Evolutionary conservation across 768 basidiomycete species (phyloP).

Genomic region (Suillus brevipes): DNA sequence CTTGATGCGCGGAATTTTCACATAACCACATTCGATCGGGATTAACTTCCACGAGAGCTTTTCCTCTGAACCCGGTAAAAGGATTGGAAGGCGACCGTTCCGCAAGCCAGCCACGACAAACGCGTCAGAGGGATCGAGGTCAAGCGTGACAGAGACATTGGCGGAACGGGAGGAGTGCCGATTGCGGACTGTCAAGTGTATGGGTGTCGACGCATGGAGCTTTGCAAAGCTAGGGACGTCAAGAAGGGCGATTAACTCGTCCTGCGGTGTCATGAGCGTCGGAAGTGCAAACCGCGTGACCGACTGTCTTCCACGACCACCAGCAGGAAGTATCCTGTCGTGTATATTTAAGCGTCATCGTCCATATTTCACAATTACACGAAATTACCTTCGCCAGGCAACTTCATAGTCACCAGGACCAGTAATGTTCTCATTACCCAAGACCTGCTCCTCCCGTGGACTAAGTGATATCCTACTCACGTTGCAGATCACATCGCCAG

Average conservation of each 20-base stretch:
- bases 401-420: constrained; percentile 62
- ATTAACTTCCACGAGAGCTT: constrained; percentile 65
- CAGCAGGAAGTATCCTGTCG: constrained; percentile 47
- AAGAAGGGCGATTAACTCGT: constrained; percentile 67
- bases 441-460: constrained; percentile 38
- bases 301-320: constrained; percentile 43
- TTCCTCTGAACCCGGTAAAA: constrained; percentile 76
- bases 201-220: constrained; percentile 59
- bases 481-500: constrained; percentile 66
- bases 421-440: constrained; percentile 35
- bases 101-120: constrained; percentile 83
- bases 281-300: constrained; percentile 63
- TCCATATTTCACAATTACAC: neutral
- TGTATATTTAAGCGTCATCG: neutral
- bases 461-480: constrained; percentile 53
- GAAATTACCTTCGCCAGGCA: constrained; percentile 61
- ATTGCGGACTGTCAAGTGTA: constrained; percentile 66
- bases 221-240: constrained; percentile 59
- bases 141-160: constrained; percentile 69
- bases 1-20: constrained; percentile 60
- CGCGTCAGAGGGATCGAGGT: constrained; percentile 64
- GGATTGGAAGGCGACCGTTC: constrained; percentile 60
- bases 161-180: constrained; percentile 62
- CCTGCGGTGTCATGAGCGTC: constrained; percentile 54
- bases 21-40: constrained; percentile 72